Evolutionary conservation across 2,329 filamentous ascomycete genomes (phyloP), one percentile per base, ranked within the genome.

Genomic region (Sporothrix sp.): DNA sequence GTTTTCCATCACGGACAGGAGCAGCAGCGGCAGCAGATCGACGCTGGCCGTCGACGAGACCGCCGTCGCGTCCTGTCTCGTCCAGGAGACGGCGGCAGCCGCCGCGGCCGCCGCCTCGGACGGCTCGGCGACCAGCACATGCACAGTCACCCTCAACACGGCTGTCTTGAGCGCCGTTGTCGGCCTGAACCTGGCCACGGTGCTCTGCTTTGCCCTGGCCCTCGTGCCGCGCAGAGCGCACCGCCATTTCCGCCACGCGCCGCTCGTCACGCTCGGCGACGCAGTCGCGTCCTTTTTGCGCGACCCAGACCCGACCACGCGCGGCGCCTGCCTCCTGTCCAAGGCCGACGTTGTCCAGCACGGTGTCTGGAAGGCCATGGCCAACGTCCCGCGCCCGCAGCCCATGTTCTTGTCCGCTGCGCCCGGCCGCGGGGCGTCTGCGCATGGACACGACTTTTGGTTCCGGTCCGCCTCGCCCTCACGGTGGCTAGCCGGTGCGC

Each of bases 181-280:
- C n/a, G 62, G 71, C 1, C 57, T 73, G 44, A 71, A 72, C 54
- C 61, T 67, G 1, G 54, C 69, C 38, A 63, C 63, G 5, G 60
- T 70, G 39, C 59, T 66, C 18, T 50, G 60, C 27, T 44, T 54
- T 16, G 33, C 7, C 3, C n/a, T 18, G 7, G 20, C 44, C 4
- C 60, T 63, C n/a, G 60, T 63, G n/a, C 63, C 58, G 52, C 54
- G 57, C 39, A 59, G 60, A 30, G 61, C 68, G 3, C 40, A 59
- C 16, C 54, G 56, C 25, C 57, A 52, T 27, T 54, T 55, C 28
- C 61, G 60, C 16, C 70, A 72, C 56, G 60, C 62, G 14, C 73
- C 72, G 1, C 66, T 77, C 4, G 68, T 71, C 14, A 76, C 73
- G 0, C 63, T 76, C 3, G 74, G 74, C 28, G 74, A 77, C 54